These are phyloP conservation scores for Verbena officinalis DNA, from an alignment of 257 asterid genomes.

Conservation along the genomic window DNA sequence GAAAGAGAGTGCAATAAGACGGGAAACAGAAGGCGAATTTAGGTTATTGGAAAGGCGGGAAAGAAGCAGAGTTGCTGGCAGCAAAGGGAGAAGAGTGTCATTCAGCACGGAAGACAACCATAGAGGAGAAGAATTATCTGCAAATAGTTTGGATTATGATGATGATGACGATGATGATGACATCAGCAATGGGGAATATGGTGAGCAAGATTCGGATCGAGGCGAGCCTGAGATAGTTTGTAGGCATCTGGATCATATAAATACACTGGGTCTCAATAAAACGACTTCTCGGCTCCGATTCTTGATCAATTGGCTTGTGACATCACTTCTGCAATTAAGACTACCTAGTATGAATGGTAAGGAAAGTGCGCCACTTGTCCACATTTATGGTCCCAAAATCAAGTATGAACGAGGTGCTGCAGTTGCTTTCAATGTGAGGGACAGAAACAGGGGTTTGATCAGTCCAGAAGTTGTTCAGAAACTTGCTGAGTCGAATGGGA, in stretches of 20 bases:
- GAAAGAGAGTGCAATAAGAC: slow-evolving; percentile 85
- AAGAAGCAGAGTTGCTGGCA: slow-evolving; percentile 62
- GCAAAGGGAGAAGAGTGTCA: slow-evolving; percentile 79
- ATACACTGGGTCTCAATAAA: slow-evolving; percentile 88
- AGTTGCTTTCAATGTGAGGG: slow-evolving; percentile 85
- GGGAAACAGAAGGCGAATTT: slow-evolving; percentile 93
- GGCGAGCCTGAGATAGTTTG: slow-evolving; percentile 80
- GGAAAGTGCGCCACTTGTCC: slow-evolving; percentile 58
- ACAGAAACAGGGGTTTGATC: slow-evolving; percentile 70
- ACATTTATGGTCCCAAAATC: slow-evolving; percentile 93
- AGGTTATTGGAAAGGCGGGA: slow-evolving; percentile 85
- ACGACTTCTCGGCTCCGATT: slow-evolving; percentile 85
- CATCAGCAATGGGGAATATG: slow-evolving; percentile 66
- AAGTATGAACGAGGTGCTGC: slow-evolving; percentile 96
- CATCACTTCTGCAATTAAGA: slow-evolving; percentile 84
- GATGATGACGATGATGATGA: slow-evolving; percentile 71
- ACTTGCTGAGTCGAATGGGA: slow-evolving; percentile 72
- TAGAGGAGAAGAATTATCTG: slow-evolving; percentile 61
- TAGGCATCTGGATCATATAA: slow-evolving; percentile 85
- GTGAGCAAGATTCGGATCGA: slow-evolving; percentile 68
- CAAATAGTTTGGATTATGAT: slow-evolving; percentile 52
- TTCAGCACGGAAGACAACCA: slow-evolving; percentile 69
- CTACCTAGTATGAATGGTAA: slow-evolving; percentile 51
- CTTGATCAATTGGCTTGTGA: slow-evolving; percentile 89
- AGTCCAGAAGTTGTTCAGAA: slow-evolving; percentile 87